Evolutionary conservation across 176 grass and related monocot genomes (phyloP), one percentile per base, ranked within the genome.

Genomic region (Tuctoria greenei): DNA sequence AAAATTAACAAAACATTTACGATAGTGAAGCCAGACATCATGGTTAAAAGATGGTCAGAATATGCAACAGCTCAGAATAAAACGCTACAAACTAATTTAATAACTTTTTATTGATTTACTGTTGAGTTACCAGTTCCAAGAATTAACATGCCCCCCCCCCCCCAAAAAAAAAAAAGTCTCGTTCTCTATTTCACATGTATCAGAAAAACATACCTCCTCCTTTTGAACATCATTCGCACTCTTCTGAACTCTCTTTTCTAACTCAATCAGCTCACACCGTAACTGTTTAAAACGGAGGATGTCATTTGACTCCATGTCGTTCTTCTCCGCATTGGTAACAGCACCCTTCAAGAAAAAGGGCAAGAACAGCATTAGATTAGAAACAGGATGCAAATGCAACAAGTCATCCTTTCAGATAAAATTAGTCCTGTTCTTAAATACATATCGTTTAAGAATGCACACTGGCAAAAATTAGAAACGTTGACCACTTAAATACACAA

Each of bases 181-280:
- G 39, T 79, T 26, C 43, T 28, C 46, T 68, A 64, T 74, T 38
- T 56, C 45, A 35, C 65, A 36, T 21, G 58, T 72, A 58, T 86
- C 61, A 88, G 35, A 59, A 52, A 80, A 74, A 41, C 58, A 62
- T 95, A 99, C 95, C 85, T 86, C 77, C 71, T 84, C 85, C 78
- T 86, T 94, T 68, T 79, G 67, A 45, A 82, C 47, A 76, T 80
- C 80, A 77, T 81, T 71, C 78, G 89, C 80, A 81, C 82, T 95
- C 88, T 85, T 92, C 82, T 92, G 95, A 65, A 95, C 95, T 82
- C 92, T 82, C 65, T 83, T 99, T 84, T 92, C 92, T 84, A 99
- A 87, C 49, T 99, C 95, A 61, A 92, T 95, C 57, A 99, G 72
- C 65, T 92, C 87, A 75, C 63, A 74, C 57, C 85, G 90, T 64